Base-by-base conservation (phyloP, 805 yeast species). In the Candida maris region DNA sequence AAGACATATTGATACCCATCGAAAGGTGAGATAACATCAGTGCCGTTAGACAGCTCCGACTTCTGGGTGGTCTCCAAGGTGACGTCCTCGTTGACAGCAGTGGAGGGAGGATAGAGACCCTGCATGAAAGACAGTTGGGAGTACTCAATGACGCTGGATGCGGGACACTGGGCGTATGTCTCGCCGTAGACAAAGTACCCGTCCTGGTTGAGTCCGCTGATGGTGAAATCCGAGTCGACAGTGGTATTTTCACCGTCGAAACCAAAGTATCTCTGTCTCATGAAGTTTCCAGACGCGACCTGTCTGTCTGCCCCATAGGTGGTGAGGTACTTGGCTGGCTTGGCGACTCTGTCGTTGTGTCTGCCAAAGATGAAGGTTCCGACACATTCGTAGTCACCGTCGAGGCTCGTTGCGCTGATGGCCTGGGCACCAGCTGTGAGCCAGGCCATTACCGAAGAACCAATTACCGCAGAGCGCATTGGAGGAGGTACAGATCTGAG, bases 361-460 rank as follows among this genome's bases (percentile, higher is more conserved):
- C 77, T 61, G 25, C 70, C 71, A 44, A 68, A 68, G 45, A 71
- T 65, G 38, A 65, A 65, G 4, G 73, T 54, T 12, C 75, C 77
- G 10, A 67, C 59, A 41, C 59, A 50, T 5, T 45, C 36, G 34
- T 54, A 55, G 18, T 55, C 50, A 12, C 39, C 50, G 35, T 39
- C 57, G 5, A 52, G 42, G 20, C 35, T 34, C 9, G 30, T 34
- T 7, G 57, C 56, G 35, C 47, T 49, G 17, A 46, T 41, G 4
- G 47, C 54, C 5, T 35, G 13, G 18, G 38, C 49, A 19, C 27
- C 16, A 5, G 40, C 29, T 8, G 37, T 12, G 10, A 41, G 22
- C 10, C 28, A n/a, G 7, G 28, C 10, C n/a, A n/a, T n/a, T n/a
- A n/a, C n/a, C n/a, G n/a, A n/a, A n/a, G n/a, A n/a, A n/a, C n/a